phyloP scores from a whole-genome alignment of 306 rosid species.

The Morella rubra region DNA sequence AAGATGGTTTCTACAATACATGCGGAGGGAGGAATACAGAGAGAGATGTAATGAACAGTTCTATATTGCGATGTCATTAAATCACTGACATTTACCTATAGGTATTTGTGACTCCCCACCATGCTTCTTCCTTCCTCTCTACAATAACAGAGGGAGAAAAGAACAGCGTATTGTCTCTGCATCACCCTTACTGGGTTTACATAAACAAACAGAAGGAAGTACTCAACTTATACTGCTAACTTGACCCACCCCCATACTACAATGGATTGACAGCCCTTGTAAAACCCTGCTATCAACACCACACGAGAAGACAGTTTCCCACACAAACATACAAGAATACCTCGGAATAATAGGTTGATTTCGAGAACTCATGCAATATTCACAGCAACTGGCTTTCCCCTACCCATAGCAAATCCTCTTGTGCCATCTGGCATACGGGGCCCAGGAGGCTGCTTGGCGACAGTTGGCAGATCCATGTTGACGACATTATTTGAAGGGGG shows the following conservation, averaged over 20 bases:
- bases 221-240: neutral
- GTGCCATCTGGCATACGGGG: slow-evolving; percentile 99
- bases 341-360: neutral
- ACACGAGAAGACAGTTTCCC: slow-evolving; percentile 8
- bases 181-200: slow-evolving; percentile 7
- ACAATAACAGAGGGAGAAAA: slow-evolving; percentile 12
- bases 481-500: slow-evolving; percentile 49
- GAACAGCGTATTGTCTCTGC: neutral
- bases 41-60: neutral
- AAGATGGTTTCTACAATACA: neutral
- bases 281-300: slow-evolving; percentile 35
- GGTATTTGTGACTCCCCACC: slow-evolving; percentile 14
- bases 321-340: slow-evolving; percentile 1
- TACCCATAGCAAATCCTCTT: slow-evolving; percentile 89
- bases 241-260: neutral
- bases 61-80: slow-evolving; percentile 13
- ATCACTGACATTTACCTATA: slow-evolving; percentile 28
- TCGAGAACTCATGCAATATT: slow-evolving; percentile 44
- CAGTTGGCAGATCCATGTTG: slow-evolving; percentile 46
- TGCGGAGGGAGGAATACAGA: neutral
- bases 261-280: slow-evolving; percentile 31
- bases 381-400: slow-evolving; percentile 80
- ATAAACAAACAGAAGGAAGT: neutral
- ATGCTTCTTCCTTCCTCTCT: neutral
- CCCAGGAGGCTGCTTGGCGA: slow-evolving; percentile 83